Base-by-base conservation (phyloP, 768 basidiomycete genomes). In the Lentinula sp. region DNA sequence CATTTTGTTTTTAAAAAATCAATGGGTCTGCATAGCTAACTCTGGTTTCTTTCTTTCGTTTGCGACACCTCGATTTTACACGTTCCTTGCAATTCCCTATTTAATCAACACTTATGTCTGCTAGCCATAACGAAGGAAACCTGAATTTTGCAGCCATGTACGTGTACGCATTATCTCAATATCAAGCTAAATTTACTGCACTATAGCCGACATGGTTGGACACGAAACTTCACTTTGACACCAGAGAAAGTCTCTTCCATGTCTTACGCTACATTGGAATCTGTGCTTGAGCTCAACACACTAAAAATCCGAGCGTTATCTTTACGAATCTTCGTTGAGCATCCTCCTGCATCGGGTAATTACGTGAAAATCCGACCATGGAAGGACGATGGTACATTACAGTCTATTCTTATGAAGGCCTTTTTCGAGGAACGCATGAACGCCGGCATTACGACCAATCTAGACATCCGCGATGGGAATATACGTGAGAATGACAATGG, bases 141-240 rank as follows among this genome's bases (percentile, higher is more conserved):
- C 49, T 62, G 10, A 62, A 62, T 42, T 62, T 55, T 57, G 61
- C 57, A 21, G 61, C 61, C 49, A 51, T 43, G 61, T 62, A 16
- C 15, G 61, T 55, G 21, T 32, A 11, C 52, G 18, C 34, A 9
- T 39, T 16, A 2, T 43, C 9, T 18, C 23, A 43, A 21, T 5
- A 31, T 4, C 42, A 16, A n/a, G 7, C 23, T 42, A 31, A 35
- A 15, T 15, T 31, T 40, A 15, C 21, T 43, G 5, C 11, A 21
- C 15, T 31, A 28, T 37, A 69, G 69, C 46, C 67, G 69, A 18
- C 66, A 67, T 62, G 69, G 69, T 28, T 69, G 69, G 69, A 65
- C 67, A 13, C 64, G 69, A 28, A 62, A 62, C 37, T 67, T 69
- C 50, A 64, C 65, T 28, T 63, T 69, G 8, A 62, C 66, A 3